phyloP scores from a whole-genome alignment of 2,329 filamentous ascomycete genomes.

The Ceratocystis variospora region DNA sequence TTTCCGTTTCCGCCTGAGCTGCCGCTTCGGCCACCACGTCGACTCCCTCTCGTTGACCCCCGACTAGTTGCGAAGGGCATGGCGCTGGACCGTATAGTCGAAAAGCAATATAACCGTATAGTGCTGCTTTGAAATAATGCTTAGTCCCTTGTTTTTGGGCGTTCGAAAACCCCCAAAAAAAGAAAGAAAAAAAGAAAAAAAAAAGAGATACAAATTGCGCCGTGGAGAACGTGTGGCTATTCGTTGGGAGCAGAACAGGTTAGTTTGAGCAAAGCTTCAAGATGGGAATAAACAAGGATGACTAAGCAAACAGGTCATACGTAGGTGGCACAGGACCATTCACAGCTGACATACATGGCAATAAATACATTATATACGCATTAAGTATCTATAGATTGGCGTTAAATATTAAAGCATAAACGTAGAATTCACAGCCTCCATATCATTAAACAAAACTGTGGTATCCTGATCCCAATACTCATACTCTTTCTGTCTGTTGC shows the following conservation, averaged over 20 bases:
- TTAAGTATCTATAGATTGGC: neutral
- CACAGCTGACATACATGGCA: neutral
- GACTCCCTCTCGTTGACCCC: neutral
- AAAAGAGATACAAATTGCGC: neutral
- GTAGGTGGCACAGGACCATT: neutral
- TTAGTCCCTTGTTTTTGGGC: too few species aligned
- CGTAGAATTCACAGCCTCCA: neutral
- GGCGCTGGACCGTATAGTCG: neutral
- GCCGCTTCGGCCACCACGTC: neutral
- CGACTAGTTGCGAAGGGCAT: slow-evolving; percentile 2
- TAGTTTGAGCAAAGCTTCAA: neutral
- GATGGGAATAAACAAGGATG: neutral
- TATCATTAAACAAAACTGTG: slow-evolving; percentile 4
- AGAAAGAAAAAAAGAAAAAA: neutral
- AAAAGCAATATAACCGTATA: neutral
- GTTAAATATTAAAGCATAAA: neutral
- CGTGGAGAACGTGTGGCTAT: neutral
- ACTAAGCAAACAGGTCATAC: neutral
- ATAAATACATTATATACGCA: too few species aligned
- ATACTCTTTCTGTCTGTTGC: neutral
- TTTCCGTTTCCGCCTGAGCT: neutral
- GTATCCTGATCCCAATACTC: neutral
- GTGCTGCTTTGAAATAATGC: neutral
- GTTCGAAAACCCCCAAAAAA: too few species aligned
- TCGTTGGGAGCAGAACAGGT: neutral